Percentiles rank a stretch among this genome's conserved stretches.
phyloP scores from a whole-genome alignment of 1,284 basidiomycete species.

The Irpex sp. region DNA sequence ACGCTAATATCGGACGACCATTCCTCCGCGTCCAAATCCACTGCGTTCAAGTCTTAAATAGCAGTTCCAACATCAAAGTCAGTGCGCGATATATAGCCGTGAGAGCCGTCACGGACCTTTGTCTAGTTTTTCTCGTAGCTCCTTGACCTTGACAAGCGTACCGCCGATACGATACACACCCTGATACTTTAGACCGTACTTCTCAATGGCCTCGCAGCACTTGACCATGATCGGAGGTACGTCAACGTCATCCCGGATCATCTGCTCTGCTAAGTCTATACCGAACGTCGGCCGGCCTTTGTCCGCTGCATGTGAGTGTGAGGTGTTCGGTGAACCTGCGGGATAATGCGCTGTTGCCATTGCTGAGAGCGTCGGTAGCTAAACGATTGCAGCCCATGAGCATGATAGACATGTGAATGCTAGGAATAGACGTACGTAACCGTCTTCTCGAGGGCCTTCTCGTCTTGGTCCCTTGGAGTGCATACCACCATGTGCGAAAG shows the following conservation, averaged over 20 bases:
- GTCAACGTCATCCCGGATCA: conserved; percentile 85
- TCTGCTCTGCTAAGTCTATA: conserved; percentile 88
- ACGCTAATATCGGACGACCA: conserved; percentile 96
- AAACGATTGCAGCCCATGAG: neutral
- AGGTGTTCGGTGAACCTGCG: conserved; percentile 26
- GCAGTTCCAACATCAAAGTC: conserved; percentile 2
- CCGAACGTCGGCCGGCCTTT: conserved; percentile 82
- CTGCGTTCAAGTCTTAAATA: conserved; percentile 72
- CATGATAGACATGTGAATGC: conserved; percentile 11
- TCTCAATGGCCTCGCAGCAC: conserved; percentile 91
- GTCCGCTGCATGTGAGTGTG: conserved; percentile 44
- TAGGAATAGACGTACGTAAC: conserved; percentile 60
- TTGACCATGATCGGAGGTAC: conserved; percentile 88
- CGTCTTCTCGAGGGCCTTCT: conserved; percentile 83
- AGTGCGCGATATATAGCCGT: neutral
- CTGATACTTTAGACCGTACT: conserved; percentile 77
- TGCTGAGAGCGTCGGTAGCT: conserved; percentile 51
- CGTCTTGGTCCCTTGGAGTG: conserved; percentile 69
- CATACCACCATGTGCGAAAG: conserved; percentile 70
- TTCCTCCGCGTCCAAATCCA: conserved; percentile 85
- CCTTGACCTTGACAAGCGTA: conserved; percentile 84
- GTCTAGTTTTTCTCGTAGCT: conserved; percentile 84
- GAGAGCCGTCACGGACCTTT: conserved; percentile 54
- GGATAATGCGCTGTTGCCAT: conserved; percentile 27
- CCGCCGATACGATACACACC: conserved; percentile 96